Conservation (phyloP, 805 yeast species). For the Kluyveromyces aestuarii region DNA sequence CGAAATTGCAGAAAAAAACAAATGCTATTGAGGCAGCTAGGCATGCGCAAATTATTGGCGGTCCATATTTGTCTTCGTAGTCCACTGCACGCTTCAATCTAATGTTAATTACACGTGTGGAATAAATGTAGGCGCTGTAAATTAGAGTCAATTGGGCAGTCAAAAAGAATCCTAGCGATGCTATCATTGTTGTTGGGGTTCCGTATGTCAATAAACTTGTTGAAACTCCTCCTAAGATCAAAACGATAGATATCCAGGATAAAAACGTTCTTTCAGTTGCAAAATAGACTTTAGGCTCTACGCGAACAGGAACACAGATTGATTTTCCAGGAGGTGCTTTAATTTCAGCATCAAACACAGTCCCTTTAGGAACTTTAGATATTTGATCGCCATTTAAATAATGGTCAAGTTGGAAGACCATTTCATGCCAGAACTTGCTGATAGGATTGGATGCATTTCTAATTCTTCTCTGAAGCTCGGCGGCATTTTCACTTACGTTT, state of each 20-base stretch:
- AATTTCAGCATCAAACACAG: slow-evolving; percentile 48
- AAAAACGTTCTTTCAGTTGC: slow-evolving; percentile 94
- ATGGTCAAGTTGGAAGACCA: slow-evolving; percentile 28
- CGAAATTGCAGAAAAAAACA: slow-evolving; percentile 41
- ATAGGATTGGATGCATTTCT: slow-evolving; percentile 13
- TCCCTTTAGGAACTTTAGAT: slow-evolving; percentile 54
- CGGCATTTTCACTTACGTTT: slow-evolving; percentile 23
- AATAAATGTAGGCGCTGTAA: slow-evolving; percentile 65
- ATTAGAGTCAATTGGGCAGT: slow-evolving; percentile 65
- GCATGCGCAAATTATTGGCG: slow-evolving; percentile 69
- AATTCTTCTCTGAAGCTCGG: slow-evolving; percentile 21
- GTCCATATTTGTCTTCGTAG: slow-evolving; percentile 85
- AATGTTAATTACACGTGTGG: slow-evolving; percentile 75
- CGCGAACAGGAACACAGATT: slow-evolving; percentile 88
- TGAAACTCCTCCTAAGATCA: slow-evolving; percentile 83
- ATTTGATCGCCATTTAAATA: slow-evolving; percentile 43
- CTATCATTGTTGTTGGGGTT: slow-evolving; percentile 59
- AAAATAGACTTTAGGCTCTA: slow-evolving; percentile 98
- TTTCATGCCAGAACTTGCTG: slow-evolving; percentile 15
- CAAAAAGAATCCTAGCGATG: slow-evolving; percentile 78
- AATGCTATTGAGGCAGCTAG: slow-evolving; percentile 60
- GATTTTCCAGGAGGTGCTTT: slow-evolving; percentile 81
- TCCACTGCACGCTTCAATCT: slow-evolving; percentile 74
- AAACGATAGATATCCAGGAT: slow-evolving; percentile 87
- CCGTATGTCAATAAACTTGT: slow-evolving; percentile 83